Evolutionary conservation across 345 rosid genomes (phyloP), one percentile per base, ranked within the genome.

Genomic region (Physaria fendleri): DNA sequence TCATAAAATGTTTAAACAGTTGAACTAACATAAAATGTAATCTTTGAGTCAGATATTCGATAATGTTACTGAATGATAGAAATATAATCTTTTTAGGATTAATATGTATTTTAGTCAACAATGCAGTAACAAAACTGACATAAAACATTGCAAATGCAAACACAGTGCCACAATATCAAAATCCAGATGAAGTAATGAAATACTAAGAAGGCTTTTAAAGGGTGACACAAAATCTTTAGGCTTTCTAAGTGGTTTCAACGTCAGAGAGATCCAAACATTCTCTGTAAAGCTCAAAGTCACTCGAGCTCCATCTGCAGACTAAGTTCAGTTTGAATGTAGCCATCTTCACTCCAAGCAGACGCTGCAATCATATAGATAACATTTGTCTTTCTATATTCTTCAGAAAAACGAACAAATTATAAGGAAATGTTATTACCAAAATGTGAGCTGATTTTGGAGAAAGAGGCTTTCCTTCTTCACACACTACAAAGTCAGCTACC

Each of bases 371-470:
- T 40, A 48, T 62, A 14, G 46, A 38, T 5, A 41, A 55, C 54
- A 16, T 1, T 38, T 25, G n/a, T n/a, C n/a, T n/a, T n/a, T 1
- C 12, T 2, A 29, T 2, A 4, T 6, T n/a, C n/a, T 39, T 7
- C 56, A 59, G 3, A 34, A 23, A 13, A 56, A 56, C 14, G 43
- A 42, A 24, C 39, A 16, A 39, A 16, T 15, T 8, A 8, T 14
- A 45, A 33, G 8, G 17, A 15, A 14, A 17, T 64, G 65, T n/a
- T 34, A 25, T 14, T 55, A 90, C 97, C 97, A 94, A 79, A 71
- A 94, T 85, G 48, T 92, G 88, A 59, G 95, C 76, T 23, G 99
- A 75, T 75, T 90, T 88, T 2, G 99, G 99, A 11, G 97, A 90
- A 65, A 94, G 64, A 15, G 84, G 85, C 66, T 94, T 85, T 48